Percentiles rank a stretch among this genome's conserved stretches.
phyloP scores from a whole-genome alignment of 106 monocot species.

The Acorus calamus region DNA sequence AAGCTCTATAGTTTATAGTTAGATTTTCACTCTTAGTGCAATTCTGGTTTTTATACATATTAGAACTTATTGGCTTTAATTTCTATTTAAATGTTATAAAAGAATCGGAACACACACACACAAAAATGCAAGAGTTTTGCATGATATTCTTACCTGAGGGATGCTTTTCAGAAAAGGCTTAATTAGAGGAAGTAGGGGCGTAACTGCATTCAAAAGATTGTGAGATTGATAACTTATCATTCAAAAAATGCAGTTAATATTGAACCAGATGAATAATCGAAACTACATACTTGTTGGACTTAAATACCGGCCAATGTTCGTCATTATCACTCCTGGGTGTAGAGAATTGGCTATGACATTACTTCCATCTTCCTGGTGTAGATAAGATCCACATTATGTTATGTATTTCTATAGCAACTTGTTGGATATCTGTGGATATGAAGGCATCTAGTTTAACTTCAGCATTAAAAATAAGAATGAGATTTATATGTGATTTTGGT shows the following conservation, averaged over 20 bases:
- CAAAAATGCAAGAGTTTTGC: not conserved
- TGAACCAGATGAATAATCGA: not conserved
- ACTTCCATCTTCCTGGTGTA: constrained; percentile 55
- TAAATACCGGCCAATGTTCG: constrained; percentile 36
- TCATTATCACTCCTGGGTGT: constrained; percentile 70
- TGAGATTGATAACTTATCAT: no score
- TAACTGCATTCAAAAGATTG: not conserved
- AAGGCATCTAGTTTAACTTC: no score
- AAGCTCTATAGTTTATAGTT: no score
- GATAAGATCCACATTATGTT: not conserved
- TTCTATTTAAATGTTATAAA: no score
- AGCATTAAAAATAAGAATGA: no score
- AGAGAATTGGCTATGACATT: constrained; percentile 71
- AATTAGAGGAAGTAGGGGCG: constrained; percentile 4
- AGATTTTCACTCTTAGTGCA: no score
- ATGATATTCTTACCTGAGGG: constrained; percentile 26
- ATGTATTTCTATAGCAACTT: no score
- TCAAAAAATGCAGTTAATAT: not conserved
- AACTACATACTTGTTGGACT: constrained; percentile 22
- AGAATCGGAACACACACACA: no score
- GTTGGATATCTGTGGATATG: no score
- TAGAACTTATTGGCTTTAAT: no score
- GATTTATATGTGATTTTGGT: no score
- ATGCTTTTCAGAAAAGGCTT: constrained; percentile 47
- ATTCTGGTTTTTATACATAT: no score